Base-by-base conservation (phyloP, 495 filamentous ascomycete species). In the Aspergillus bertholletiae region DNA sequence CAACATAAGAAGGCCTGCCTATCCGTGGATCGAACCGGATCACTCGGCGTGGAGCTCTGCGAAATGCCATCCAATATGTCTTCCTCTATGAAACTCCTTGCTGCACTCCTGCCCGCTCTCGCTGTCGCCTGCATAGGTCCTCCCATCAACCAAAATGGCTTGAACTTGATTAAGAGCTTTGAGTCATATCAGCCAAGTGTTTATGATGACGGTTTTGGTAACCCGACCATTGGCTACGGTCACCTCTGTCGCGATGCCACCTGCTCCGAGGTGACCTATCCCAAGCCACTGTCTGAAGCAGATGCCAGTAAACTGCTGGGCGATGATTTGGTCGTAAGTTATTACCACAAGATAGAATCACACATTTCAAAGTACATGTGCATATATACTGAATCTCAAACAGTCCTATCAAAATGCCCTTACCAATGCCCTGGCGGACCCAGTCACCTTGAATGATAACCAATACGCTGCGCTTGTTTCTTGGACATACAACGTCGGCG, bases 161-260 rank as follows among this genome's bases (percentile, higher is more conserved):
- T 75, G 6, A 44, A 64, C 41, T 57, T 76, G 11, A 69, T 78
- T 53, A 70, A 74, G 43, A 53, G 64, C 48, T 78, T 72, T 44
- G 73, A 78, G 53, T 64, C 65, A 8, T 75, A 67, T 50, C 51
- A 64, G 21, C 49, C 69, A 8, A 54, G 27, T 18, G 60, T 64
- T 15, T 68, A 68, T 46, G 65, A 62, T 26, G 76, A 81, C 49
- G 71, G 73, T 13, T 71, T 68, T 52, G 75, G 75, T 27, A 62
- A 76, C 37, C 74, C 75, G 0, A 81, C 75, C 26, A 67, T 81
- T 17, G 78, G 78, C 27, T 81, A 80, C 56, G 78, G 78, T 43
- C 78, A 81, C 57, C 69, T 78, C 13, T 81, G 76, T 67, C 32
- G 53, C 47, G 67, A 68, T 11, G 50, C 57, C 13, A 58, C 58